These are phyloP conservation scores for Fusarium palustre DNA, from an alignment of 2,329 filamentous ascomycete genomes.

Conservation along the genomic window DNA sequence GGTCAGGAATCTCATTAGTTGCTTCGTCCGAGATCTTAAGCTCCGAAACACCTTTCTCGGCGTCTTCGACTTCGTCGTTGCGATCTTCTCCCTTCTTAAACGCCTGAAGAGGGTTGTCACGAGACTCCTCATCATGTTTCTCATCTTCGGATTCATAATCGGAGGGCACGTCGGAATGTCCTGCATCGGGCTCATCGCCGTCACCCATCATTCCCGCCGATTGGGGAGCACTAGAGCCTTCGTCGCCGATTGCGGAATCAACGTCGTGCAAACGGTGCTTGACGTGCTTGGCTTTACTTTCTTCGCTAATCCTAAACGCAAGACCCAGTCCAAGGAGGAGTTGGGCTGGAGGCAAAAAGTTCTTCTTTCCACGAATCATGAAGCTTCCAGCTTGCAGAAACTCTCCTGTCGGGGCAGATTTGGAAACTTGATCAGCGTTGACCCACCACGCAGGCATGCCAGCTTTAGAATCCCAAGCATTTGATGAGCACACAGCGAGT, in stretches of 20 bases:
- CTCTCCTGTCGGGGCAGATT: slow-evolving; percentile 82
- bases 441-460: slow-evolving; percentile 98
- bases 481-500: slow-evolving; percentile 84
- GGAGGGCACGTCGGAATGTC: slow-evolving; percentile 49
- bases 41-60: slow-evolving; percentile 43
- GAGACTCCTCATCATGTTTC: slow-evolving; percentile 46
- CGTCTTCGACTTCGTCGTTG: slow-evolving; percentile 47
- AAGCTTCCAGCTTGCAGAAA: slow-evolving; percentile 84
- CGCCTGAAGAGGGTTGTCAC: slow-evolving; percentile 56
- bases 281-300: slow-evolving; percentile 83
- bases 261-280: slow-evolving; percentile 67
- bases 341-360: slow-evolving; percentile 88
- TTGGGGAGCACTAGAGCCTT: slow-evolving; percentile 36
- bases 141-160: slow-evolving; percentile 52
- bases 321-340: slow-evolving; percentile 88
- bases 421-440: slow-evolving; percentile 87
- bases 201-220: slow-evolving; percentile 42
- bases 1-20: slow-evolving; percentile 35
- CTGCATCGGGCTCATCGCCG: slow-evolving; percentile 35
- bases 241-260: slow-evolving; percentile 33
- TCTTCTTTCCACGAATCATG: slow-evolving; percentile 86
- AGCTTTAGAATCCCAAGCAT: slow-evolving; percentile 96
- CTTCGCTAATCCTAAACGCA: slow-evolving; percentile 88
- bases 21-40: slow-evolving; percentile 45
- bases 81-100: slow-evolving; percentile 37